A percentile compares a stretch with the other conserved stretches of the same genome.
Evolutionary conservation across 306 rosid genomes (phyloP).

Genomic region (Mucuna pruriens): DNA sequence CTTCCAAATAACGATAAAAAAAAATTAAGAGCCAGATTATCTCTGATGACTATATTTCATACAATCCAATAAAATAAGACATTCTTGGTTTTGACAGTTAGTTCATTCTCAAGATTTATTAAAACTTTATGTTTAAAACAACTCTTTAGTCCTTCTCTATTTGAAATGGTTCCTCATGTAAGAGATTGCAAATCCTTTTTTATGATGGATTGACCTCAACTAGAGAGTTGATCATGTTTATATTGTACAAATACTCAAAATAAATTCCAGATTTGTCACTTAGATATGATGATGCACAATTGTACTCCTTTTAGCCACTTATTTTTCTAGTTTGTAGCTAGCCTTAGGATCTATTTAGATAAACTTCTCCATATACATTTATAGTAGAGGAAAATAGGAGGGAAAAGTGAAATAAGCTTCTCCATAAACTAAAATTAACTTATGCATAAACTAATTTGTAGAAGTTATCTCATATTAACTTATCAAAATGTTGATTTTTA

Average conservation of each 20-base stretch:
- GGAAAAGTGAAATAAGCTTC: too few relatives aligned
- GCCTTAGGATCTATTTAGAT: too few relatives aligned
- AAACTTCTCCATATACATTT: too few relatives aligned
- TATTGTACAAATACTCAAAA: neutral
- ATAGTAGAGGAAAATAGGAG: too few relatives aligned
- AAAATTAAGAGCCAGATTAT: neutral
- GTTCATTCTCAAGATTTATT: constrained; percentile 1
- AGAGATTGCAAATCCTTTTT: neutral
- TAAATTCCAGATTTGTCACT: neutral
- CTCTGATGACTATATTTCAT: constrained; percentile 1
- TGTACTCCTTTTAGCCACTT: constrained; percentile 6
- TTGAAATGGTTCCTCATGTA: neutral
- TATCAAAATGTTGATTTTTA: too few relatives aligned
- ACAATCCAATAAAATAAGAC: constrained; percentile 18
- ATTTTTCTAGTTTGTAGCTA: neutral
- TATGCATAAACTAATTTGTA: too few relatives aligned
- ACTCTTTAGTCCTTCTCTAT: neutral
- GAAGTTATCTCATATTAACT: too few relatives aligned
- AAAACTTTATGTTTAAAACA: neutral
- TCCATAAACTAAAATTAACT: too few relatives aligned
- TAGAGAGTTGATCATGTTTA: neutral
- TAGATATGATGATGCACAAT: neutral
- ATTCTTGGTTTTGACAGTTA: neutral
- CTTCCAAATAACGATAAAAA: neutral
- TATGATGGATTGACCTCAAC: constrained; percentile 2